A percentile compares a stretch with the other conserved stretches of the same genome.
Evolutionary conservation across 2,329 filamentous ascomycete species (phyloP).

Genomic region (Fusarium chaquense): DNA sequence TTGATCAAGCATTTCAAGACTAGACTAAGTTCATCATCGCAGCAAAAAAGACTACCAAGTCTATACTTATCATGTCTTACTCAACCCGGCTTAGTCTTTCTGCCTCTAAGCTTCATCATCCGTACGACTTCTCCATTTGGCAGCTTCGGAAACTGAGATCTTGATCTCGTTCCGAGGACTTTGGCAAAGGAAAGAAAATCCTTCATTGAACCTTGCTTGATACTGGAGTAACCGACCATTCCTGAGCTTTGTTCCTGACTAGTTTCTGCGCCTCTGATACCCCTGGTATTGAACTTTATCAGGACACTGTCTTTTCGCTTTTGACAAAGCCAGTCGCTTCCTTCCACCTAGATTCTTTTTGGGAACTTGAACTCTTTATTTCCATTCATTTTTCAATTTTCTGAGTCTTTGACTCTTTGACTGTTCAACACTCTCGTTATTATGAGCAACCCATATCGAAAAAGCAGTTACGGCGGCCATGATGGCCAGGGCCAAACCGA

Average conservation of each 20-base stretch:
- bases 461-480: conserved; percentile 22
- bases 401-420: background rate
- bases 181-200: background rate
- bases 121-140: background rate
- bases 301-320: background rate
- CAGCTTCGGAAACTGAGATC: background rate
- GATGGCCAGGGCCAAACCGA: conserved; percentile 23
- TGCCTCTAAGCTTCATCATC: conserved; percentile 13
- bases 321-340: conserved; percentile 15
- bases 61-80: background rate
- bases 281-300: conserved; percentile 24
- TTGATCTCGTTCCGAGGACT: background rate
- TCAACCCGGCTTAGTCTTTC: conserved; percentile 16
- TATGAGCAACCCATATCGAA: conserved; percentile 31
- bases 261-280: background rate
- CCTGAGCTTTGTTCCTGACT: conserved; percentile 20
- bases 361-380: background rate
- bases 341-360: background rate
- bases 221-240: conserved; percentile 9
- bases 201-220: background rate
- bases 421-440: background rate
- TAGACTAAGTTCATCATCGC: background rate
- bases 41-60: background rate
- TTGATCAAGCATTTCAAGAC: background rate
- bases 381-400: background rate